phyloP scores from a whole-genome alignment of 2,329 filamentous ascomycete genomes.

The Dactylonectria macrodidyma region DNA sequence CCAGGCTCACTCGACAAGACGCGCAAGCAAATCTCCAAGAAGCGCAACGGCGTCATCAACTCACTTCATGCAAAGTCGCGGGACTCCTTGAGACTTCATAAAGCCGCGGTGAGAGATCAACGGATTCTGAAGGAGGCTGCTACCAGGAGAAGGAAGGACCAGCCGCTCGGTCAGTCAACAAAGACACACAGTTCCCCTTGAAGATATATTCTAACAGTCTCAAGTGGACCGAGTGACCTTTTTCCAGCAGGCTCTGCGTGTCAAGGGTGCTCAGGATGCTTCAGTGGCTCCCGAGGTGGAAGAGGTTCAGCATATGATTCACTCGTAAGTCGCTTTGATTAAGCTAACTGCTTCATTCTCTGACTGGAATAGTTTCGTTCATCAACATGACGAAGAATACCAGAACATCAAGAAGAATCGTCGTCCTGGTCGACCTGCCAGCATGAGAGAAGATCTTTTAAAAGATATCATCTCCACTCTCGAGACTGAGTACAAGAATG shows the following conservation, averaged over 20 bases:
- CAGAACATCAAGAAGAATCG: conserved; percentile 76
- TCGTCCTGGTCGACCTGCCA: conserved; percentile 84
- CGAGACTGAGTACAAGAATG: conserved; percentile 84
- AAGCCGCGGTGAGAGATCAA: conserved; percentile 85
- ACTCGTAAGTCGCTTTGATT: conserved; percentile 62
- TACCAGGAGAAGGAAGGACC: conserved; percentile 81
- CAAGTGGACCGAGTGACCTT: conserved; percentile 64
- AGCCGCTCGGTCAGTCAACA: conserved; percentile 74
- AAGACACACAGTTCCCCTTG: conserved; percentile 10
- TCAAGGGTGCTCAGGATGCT: conserved; percentile 56
- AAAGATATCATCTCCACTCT: conserved; percentile 79
- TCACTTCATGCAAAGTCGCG: conserved; percentile 90
- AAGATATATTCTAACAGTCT: conserved; percentile 22
- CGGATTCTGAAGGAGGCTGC: conserved; percentile 81
- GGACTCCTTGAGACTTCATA: conserved; percentile 85
- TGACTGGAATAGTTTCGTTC: conserved; percentile 66
- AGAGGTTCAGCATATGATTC: conserved; percentile 73
- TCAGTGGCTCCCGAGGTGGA: conserved; percentile 69
- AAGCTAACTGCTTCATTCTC: not conserved
- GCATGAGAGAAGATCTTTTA: conserved; percentile 82
- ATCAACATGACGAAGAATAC: conserved; percentile 81
- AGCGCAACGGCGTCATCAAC: conserved; percentile 80
- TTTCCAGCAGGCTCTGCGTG: conserved; percentile 76
- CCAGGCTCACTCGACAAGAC: conserved; percentile 85
- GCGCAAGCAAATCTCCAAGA: conserved; percentile 91